Evolutionary conservation across 1,284 basidiomycete genomes (phyloP).

Genomic region (Moesziomyces sp.): DNA sequence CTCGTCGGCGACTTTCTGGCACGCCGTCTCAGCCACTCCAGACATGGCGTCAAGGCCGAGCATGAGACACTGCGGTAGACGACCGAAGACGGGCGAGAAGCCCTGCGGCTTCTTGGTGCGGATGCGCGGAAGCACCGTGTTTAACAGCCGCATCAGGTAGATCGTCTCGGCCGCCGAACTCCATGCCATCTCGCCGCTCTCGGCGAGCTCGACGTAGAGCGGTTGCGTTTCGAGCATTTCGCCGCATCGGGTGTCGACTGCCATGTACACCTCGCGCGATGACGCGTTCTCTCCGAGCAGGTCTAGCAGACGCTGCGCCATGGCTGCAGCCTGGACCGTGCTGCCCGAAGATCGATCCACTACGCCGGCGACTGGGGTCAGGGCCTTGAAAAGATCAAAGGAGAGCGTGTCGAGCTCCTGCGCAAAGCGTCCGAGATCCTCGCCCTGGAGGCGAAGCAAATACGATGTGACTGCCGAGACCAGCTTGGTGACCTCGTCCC

Average conservation of each 20-base stretch:
- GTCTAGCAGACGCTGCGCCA: constrained; percentile 31
- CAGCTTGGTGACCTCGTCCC: constrained; percentile 10
- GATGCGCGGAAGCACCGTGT: constrained; percentile 50
- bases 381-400: constrained; percentile 51
- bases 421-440: constrained; percentile 18
- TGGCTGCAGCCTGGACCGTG: constrained; percentile 8
- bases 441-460: constrained; percentile 18
- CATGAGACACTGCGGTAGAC: constrained; percentile 42
- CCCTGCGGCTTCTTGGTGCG: constrained; percentile 54
- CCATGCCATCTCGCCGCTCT: constrained; percentile 11
- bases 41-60: constrained; percentile 18
- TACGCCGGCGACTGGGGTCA: constrained; percentile 49
- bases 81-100: constrained; percentile 50
- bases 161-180: constrained; percentile 25
- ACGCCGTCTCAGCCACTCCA: neutral
- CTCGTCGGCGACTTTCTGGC: constrained; percentile 16
- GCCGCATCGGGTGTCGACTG: constrained; percentile 51
- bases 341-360: constrained; percentile 13
- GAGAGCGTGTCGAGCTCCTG: constrained; percentile 46
- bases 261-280: constrained; percentile 59
- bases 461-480: constrained; percentile 23
- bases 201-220: constrained; percentile 3
- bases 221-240: constrained; percentile 25
- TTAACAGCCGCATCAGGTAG: constrained; percentile 37
- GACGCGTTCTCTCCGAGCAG: constrained; percentile 43